Evolutionary conservation across 2,329 filamentous ascomycete genomes (phyloP).

Genomic region (Ascochyta koolunga): DNA sequence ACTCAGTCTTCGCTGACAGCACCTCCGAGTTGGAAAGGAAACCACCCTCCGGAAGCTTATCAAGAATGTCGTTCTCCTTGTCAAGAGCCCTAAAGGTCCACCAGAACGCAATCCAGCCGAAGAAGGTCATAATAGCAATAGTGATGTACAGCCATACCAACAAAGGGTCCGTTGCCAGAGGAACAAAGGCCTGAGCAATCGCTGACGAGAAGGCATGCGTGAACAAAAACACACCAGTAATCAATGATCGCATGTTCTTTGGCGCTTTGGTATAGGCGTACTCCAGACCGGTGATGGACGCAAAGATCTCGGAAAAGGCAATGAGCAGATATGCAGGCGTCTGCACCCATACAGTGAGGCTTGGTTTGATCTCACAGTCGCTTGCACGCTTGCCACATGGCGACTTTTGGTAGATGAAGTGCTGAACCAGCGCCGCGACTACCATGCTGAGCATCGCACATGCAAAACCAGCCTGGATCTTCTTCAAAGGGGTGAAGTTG

Average conservation of each 20-base stretch:
- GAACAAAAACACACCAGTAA: constrained; percentile 41
- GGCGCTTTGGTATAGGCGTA: constrained; percentile 76
- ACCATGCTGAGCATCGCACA: constrained; percentile 68
- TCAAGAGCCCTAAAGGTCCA: constrained; percentile 38
- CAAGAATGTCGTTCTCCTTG: constrained; percentile 38
- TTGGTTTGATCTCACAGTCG: constrained; percentile 43
- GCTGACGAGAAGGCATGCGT: constrained; percentile 39
- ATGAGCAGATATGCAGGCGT: constrained; percentile 59
- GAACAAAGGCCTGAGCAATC: constrained; percentile 29
- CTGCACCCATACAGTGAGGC: constrained; percentile 61
- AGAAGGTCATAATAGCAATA: constrained; percentile 40
- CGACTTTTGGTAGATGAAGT: constrained; percentile 59
- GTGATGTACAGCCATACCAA: constrained; percentile 36
- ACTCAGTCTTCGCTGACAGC: constrained; percentile 18
- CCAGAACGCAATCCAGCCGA: constrained; percentile 38
- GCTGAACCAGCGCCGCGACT: constrained; percentile 62
- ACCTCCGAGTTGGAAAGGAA: constrained; percentile 25
- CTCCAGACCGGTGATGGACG: constrained; percentile 70
- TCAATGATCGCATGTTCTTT: constrained; percentile 60
- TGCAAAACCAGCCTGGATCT: constrained; percentile 72
- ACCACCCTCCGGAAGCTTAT: constrained; percentile 37
- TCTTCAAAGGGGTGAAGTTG: constrained; percentile 74
- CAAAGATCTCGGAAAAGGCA: constrained; percentile 64
- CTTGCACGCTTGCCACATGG: constrained; percentile 47
- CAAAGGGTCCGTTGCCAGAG: constrained; percentile 27